Conservation (phyloP, 495 filamentous ascomycete genomes). For the Chaetomidium leptoderma region DNA sequence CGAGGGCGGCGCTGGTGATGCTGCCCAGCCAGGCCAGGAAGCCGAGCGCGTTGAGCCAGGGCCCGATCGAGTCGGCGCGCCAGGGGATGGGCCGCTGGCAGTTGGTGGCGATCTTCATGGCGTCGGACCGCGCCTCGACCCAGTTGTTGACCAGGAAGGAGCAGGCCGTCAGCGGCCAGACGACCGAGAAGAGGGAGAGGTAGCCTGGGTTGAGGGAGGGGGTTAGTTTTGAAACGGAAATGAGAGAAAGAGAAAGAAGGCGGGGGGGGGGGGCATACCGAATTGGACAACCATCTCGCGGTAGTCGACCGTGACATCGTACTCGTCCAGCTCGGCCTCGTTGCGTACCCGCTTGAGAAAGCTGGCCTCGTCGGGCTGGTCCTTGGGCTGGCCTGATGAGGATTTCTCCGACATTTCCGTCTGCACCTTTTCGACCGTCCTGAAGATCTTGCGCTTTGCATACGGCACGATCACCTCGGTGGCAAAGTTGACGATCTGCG, state of each 20-base stretch:
- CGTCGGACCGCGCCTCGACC: conserved; percentile 89
- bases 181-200: conserved; percentile 84
- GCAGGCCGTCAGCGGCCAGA: conserved; percentile 84
- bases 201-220: conserved; percentile 47
- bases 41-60: conserved; percentile 82
- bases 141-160: conserved; percentile 96
- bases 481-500: conserved; percentile 82
- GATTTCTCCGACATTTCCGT: conserved; percentile 50
- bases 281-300: conserved; percentile 95
- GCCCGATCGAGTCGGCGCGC: conserved; percentile 88
- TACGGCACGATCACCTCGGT: conserved; percentile 85
- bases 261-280: conserved; percentile 20
- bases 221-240: too few relatives aligned
- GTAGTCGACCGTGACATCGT: conserved; percentile 84
- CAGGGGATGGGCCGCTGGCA: conserved; percentile 83
- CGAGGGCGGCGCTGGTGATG: conserved; percentile 74
- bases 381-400: conserved; percentile 44
- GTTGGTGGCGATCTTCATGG: conserved; percentile 88
- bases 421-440: conserved; percentile 69
- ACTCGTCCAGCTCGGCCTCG: conserved; percentile 79
- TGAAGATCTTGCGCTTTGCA: conserved; percentile 67
- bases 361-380: conserved; percentile 66
- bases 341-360: conserved; percentile 78
- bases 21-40: conserved; percentile 92
- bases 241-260: too few relatives aligned